phyloP scores from a whole-genome alignment of 768 basidiomycete genomes.

The Stropharia rugosoannulata region DNA sequence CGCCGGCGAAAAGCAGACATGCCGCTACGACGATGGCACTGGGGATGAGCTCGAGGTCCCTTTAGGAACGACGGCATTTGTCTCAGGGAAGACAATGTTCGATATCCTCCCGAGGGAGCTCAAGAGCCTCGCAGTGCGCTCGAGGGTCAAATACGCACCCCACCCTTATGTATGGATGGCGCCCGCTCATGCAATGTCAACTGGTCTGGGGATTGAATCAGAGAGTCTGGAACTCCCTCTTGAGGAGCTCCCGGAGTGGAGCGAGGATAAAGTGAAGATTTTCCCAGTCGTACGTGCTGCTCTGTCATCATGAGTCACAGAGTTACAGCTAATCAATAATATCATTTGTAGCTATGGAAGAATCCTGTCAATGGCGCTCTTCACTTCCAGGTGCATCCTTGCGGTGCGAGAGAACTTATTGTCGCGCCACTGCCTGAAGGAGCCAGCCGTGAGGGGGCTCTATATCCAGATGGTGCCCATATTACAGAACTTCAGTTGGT shows the following conservation, averaged over 20 bases:
- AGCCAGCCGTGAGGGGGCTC: constrained; percentile 54
- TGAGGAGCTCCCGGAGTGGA: constrained; percentile 79
- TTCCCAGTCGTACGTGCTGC: constrained; percentile 53
- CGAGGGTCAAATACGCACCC: constrained; percentile 76
- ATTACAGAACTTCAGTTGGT: constrained; percentile 73
- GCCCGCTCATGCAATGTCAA: constrained; percentile 66
- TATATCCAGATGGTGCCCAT: constrained; percentile 83
- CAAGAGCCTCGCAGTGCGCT: constrained; percentile 80
- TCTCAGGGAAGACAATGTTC: constrained; percentile 82
- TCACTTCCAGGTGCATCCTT: constrained; percentile 91
- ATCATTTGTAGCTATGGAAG: constrained; percentile 71
- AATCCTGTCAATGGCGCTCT: constrained; percentile 82
- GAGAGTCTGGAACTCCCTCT: constrained; percentile 72
- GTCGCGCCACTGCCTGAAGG: constrained; percentile 72
- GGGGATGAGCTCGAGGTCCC: constrained; percentile 82
- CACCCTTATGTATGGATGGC: constrained; percentile 94
- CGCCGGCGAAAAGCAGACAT: constrained; percentile 57
- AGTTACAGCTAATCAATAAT: neutral
- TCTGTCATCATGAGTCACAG: constrained; percentile 1
- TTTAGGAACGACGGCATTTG: constrained; percentile 84
- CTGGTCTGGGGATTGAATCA: constrained; percentile 79
- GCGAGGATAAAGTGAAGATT: constrained; percentile 70
- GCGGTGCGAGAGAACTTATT: constrained; percentile 63
- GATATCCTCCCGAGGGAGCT: constrained; percentile 66
- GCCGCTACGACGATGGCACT: constrained; percentile 84